These are phyloP conservation scores for Salix caprea DNA, from an alignment of 345 rosid genomes.

Conservation along the genomic window DNA sequence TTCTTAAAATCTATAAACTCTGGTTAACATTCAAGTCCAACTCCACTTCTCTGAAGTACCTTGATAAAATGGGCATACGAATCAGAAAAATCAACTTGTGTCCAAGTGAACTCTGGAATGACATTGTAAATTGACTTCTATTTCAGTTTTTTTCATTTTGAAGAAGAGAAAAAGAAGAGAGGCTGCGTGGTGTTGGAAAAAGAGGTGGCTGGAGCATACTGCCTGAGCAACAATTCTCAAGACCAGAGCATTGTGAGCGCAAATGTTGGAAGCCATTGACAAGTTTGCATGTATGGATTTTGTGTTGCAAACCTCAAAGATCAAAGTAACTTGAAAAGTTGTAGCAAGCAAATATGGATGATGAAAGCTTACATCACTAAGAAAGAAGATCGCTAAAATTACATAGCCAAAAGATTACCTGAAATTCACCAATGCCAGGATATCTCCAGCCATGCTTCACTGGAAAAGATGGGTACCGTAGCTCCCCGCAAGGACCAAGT, in stretches of 20 bases:
- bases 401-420: slow-evolving; percentile 42
- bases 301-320: not conserved
- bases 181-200: not conserved
- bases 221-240: not conserved
- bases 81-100: not conserved
- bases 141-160: not conserved
- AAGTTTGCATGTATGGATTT: not conserved
- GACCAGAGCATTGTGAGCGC: not conserved
- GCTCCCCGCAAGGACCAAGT: slow-evolving; percentile 95
- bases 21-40: not conserved
- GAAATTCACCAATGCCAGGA: slow-evolving; percentile 98
- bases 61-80: not conserved
- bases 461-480: slow-evolving; percentile 88
- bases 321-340: not conserved
- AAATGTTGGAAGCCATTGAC: not conserved
- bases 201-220: not conserved
- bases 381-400: slow-evolving; percentile 3
- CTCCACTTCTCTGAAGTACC: not conserved
- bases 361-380: slow-evolving; percentile 1
- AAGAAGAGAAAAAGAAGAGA: not conserved
- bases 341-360: not conserved
- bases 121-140: not conserved
- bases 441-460: slow-evolving; percentile 98
- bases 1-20: not conserved
- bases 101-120: not conserved